Evolutionary conservation across 352 stramenopile species (phyloP), one percentile per base, ranked within the genome.

Genomic region (Phytophthora meadii): DNA sequence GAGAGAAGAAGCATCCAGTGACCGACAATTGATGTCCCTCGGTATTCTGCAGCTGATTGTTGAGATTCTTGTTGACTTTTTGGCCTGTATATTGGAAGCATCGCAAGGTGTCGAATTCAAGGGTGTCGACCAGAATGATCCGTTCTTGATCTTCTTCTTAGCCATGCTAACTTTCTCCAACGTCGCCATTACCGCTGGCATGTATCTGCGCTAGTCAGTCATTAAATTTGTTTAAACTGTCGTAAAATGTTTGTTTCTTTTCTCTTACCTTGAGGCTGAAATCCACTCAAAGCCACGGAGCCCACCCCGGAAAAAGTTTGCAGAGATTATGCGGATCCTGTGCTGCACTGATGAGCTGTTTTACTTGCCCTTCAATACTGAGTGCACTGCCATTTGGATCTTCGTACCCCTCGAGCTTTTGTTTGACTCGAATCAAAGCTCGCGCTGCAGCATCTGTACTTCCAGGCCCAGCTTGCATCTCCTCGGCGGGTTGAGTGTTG

Each of bases 391-490:
- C 93, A 46, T 96, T 98, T 11, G 90, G 92, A 61, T 99, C 97
- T 70, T 99, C 97, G 72, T 99, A 99, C 3, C 98, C 98, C 76
- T 99, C 88, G 4, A 99, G 83, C 74, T 99, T 99, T 74, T 99
- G 90, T 58, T 97, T 95, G 53, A 99, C 98, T 60, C 97, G 97
- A 51, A 97, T 86, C 25, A 99, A 86, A 15, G 95, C 96, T 56
- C 97, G 85, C 42, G 94, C 82, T 4, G 97, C 97, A 25, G 94
- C 95, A 74, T 99, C 76, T 14, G 89, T 89, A 36, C 62, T 71
- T 37, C 61, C 61, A 25, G 62, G 53, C 25, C 74, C 63, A 17
- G 42, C 54, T 19, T 64, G 49, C 52, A 87, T 84, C 19, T 72
- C 64, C 3, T 79, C 45, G 14, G 12, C 60, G 5, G 41, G 39